Conservation (phyloP, 2,329 filamentous ascomycete species). For the Fusarium sp. region DNA sequence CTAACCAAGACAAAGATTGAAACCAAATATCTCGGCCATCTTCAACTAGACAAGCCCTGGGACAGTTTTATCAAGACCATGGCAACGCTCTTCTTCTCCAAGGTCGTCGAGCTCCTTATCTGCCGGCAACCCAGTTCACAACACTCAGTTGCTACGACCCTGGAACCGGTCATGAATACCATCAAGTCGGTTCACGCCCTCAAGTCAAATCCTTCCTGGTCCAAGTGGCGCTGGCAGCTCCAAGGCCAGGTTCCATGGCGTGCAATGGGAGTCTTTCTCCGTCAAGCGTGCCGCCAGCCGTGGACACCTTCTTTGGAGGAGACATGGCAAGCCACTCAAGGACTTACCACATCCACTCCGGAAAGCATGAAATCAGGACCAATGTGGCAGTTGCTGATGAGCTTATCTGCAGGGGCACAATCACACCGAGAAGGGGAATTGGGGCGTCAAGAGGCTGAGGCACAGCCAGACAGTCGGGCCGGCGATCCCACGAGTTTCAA, state of each 20-base stretch:
- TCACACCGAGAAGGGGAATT: slow-evolving; percentile 25
- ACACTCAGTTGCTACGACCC: neutral
- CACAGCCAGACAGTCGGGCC: neutral
- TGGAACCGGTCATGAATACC: slow-evolving; percentile 24
- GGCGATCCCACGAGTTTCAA: slow-evolving; percentile 4
- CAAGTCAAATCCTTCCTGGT: slow-evolving; percentile 37
- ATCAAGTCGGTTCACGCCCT: slow-evolving; percentile 41
- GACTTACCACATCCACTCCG: slow-evolving; percentile 11
- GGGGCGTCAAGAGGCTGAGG: slow-evolving; percentile 4
- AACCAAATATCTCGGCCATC: slow-evolving; percentile 17
- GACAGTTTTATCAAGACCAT: slow-evolving; percentile 38
- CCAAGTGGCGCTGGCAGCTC: slow-evolving; percentile 48
- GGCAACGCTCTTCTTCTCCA: slow-evolving; percentile 44
- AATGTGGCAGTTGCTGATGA: slow-evolving; percentile 35
- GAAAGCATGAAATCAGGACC: slow-evolving; percentile 14
- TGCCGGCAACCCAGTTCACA: slow-evolving; percentile 15
- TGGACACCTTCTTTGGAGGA: slow-evolving; percentile 43
- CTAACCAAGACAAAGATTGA: slow-evolving; percentile 23
- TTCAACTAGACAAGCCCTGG: slow-evolving; percentile 18
- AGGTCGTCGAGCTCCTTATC: slow-evolving; percentile 42
- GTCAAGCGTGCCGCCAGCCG: slow-evolving; percentile 30
- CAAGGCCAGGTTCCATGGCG: slow-evolving; percentile 46
- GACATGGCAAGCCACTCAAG: slow-evolving; percentile 31
- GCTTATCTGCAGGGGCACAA: slow-evolving; percentile 18
- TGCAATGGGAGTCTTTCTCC: slow-evolving; percentile 42